Conservation (phyloP, 2,329 filamentous ascomycete species). For the Curvularia eragrostidis region DNA sequence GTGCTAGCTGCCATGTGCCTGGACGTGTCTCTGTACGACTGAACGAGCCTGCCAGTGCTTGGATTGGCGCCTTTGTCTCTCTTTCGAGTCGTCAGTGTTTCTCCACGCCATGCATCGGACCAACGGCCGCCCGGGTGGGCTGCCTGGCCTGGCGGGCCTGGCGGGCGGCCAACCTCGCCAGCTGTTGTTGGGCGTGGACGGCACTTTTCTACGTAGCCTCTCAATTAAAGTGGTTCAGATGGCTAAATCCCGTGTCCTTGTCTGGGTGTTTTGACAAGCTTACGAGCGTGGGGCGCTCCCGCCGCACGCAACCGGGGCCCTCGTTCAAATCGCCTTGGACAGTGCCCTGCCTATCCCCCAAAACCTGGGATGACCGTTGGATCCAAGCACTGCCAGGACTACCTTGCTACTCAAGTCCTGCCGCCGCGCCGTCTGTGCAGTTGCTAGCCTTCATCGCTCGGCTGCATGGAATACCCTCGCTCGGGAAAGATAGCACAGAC, state of each 20-base stretch:
- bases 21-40: constrained; percentile 37
- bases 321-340: constrained; percentile 33
- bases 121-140: not conserved
- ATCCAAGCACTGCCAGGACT: constrained; percentile 38
- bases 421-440: constrained; percentile 37
- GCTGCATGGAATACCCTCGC: constrained; percentile 42
- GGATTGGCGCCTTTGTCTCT: constrained; percentile 5
- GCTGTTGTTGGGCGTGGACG: constrained; percentile 42
- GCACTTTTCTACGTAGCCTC: constrained; percentile 36
- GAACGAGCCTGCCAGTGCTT: constrained; percentile 19
- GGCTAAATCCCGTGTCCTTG: constrained; percentile 41
- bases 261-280: constrained; percentile 34
- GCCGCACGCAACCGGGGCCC: constrained; percentile 37
- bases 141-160: not conserved
- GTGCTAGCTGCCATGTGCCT: constrained; percentile 44
- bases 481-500: constrained; percentile 39
- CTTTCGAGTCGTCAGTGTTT: not conserved
- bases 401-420: constrained; percentile 35
- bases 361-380: constrained; percentile 45
- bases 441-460: constrained; percentile 23
- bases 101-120: not conserved
- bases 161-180: constrained; percentile 1
- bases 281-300: constrained; percentile 28
- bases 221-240: constrained; percentile 43
- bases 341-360: constrained; percentile 34